phyloP scores from a whole-genome alignment of 2,329 filamentous ascomycete genomes.

The Didymella pomorum region DNA sequence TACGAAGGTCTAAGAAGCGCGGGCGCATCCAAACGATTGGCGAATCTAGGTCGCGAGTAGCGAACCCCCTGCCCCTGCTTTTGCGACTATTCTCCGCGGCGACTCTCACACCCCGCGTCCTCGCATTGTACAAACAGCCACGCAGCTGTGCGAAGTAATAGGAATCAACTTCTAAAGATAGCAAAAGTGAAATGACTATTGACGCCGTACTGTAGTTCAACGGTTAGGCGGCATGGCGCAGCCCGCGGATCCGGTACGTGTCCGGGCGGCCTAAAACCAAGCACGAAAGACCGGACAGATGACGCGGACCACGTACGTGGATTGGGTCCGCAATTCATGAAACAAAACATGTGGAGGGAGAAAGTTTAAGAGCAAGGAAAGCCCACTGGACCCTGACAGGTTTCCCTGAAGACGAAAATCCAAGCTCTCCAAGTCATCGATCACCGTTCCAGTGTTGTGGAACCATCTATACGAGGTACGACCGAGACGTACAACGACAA shows the following conservation, averaged over 20 bases:
- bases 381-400: constrained; percentile 15
- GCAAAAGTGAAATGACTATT: constrained; percentile 1
- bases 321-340: constrained; percentile 24
- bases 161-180: constrained; percentile 10
- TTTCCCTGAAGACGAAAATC: constrained; percentile 8
- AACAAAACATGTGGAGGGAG: constrained; percentile 16
- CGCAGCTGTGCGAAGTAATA: neutral
- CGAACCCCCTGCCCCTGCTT: constrained; percentile 4
- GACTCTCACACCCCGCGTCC: neutral
- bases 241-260: constrained; percentile 4
- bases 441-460: neutral
- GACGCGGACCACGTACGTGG: constrained; percentile 20
- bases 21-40: constrained; percentile 14
- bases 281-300: constrained; percentile 17
- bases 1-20: constrained; percentile 2
- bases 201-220: constrained; percentile 2
- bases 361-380: constrained; percentile 14
- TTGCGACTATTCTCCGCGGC: neutral
- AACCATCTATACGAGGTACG: constrained; percentile 11
- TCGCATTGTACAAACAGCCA: constrained; percentile 1
- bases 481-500: neutral
- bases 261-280: constrained; percentile 12
- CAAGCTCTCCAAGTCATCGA: constrained; percentile 1
- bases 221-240: constrained; percentile 17
- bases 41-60: constrained; percentile 6